These are phyloP conservation scores for Nasturtium officinale DNA, from an alignment of 345 rosid species.

Conservation along the genomic window DNA sequence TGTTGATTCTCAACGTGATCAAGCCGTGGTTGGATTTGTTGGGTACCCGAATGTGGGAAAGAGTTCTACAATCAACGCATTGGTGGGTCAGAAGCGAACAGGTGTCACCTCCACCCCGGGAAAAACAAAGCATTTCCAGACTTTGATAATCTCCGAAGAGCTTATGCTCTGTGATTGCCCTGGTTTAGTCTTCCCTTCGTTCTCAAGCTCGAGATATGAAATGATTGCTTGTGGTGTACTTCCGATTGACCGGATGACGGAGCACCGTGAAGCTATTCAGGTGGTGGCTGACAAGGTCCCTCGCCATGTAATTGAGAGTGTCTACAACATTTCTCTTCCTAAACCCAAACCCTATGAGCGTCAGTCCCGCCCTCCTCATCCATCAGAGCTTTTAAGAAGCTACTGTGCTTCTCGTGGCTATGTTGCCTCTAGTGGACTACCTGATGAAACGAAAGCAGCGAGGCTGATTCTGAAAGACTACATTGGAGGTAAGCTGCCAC, in stretches of 20 bases:
- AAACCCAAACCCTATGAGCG: slow-evolving; percentile 92
- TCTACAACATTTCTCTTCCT: slow-evolving; percentile 75
- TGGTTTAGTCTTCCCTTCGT: slow-evolving; percentile 91
- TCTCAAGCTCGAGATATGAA: slow-evolving; percentile 89
- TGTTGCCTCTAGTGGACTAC: slow-evolving; percentile 94
- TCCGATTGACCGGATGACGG: slow-evolving; percentile 91
- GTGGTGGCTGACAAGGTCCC: slow-evolving; percentile 87
- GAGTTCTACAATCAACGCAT: slow-evolving; percentile 95
- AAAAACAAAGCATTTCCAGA: slow-evolving; percentile 97
- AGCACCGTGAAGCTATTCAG: slow-evolving; percentile 86
- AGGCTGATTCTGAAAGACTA: slow-evolving; percentile 84
- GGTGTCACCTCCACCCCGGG: slow-evolving; percentile 99
- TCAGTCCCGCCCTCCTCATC: slow-evolving; percentile 82
- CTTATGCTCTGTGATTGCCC: slow-evolving; percentile 92
- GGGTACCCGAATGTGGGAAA: slow-evolving; percentile 99
- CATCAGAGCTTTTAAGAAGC: slow-evolving; percentile 69
- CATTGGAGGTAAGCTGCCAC: slow-evolving; percentile 83
- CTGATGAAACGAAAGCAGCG: slow-evolving; percentile 93
- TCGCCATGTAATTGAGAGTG: slow-evolving; percentile 64
- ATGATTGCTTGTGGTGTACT: slow-evolving; percentile 95
- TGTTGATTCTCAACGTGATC: slow-evolving; percentile 35
- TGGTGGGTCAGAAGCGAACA: slow-evolving; percentile 89
- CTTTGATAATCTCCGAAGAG: slow-evolving; percentile 77
- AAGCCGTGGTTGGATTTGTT: slow-evolving; percentile 83
- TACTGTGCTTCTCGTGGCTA: slow-evolving; percentile 90